Percentiles rank a stretch among this genome's conserved stretches.
Conservation (phyloP, 2,329 filamentous ascomycete genomes). For the Leptographium procerum region DNA sequence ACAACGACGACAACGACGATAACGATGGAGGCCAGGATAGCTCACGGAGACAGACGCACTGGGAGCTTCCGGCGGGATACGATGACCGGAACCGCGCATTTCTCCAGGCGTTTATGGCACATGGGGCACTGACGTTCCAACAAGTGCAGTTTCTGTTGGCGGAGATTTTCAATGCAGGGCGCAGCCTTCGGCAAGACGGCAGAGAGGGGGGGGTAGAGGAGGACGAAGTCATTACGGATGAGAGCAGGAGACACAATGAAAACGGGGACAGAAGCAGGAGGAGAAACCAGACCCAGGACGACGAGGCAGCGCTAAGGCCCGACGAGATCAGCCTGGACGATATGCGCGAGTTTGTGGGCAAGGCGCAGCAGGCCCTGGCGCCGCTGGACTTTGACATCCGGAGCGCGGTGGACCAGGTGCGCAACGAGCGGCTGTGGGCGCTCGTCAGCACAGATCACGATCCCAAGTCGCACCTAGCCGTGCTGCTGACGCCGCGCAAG, state of each 20-base stretch:
- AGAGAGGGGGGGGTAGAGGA: constrained; percentile 21
- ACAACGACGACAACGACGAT: background rate
- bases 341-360: constrained; percentile 56
- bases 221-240: constrained; percentile 25
- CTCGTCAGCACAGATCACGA: constrained; percentile 85
- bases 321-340: constrained; percentile 57
- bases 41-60: background rate
- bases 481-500: constrained; percentile 68
- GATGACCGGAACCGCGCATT: constrained; percentile 71
- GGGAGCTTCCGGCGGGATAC: constrained; percentile 25
- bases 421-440: constrained; percentile 55
- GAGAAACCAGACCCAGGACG: background rate
- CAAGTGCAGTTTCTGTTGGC: constrained; percentile 67
- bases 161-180: constrained; percentile 51
- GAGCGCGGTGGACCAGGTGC: constrained; percentile 54
- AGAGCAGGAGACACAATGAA: too few relatives aligned
- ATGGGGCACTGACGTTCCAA: constrained; percentile 63
- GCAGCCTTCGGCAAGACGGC: constrained; percentile 59
- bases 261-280: constrained; percentile 14
- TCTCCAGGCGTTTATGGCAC: constrained; percentile 75
- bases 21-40: background rate
- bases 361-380: constrained; percentile 61
- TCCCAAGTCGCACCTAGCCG: constrained; percentile 75
- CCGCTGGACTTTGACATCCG: constrained; percentile 83
- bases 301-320: constrained; percentile 16